Conservation (phyloP, 2,329 filamentous ascomycete species). For the Aspergillus sp. region DNA sequence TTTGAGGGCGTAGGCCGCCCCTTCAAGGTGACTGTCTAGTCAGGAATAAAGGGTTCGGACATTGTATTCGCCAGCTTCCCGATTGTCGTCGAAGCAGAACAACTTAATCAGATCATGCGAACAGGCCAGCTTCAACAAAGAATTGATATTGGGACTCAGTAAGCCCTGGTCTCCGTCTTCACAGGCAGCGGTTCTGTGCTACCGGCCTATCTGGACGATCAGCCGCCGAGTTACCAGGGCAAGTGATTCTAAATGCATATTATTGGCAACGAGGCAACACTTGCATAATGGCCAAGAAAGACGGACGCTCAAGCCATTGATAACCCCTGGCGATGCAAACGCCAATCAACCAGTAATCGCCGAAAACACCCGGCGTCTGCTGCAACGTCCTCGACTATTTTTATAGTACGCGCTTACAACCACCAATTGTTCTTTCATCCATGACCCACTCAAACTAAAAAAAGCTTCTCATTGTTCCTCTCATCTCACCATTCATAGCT, state of each 20-base stretch:
- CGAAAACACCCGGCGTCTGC: not conserved
- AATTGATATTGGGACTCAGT: not conserved
- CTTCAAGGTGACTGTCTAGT: constrained; percentile 34
- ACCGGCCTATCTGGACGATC: not conserved
- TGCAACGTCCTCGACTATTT: not conserved
- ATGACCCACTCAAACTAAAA: not conserved
- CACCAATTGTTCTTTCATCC: not conserved
- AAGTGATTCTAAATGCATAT: not conserved
- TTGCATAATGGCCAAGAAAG: not conserved
- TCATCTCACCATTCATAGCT: not conserved
- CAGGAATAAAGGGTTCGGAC: not conserved
- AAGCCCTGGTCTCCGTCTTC: not conserved
- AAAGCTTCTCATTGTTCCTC: not conserved
- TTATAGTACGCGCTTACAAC: not conserved
- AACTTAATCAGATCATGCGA: not conserved
- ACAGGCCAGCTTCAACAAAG: not conserved
- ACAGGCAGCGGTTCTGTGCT: not conserved
- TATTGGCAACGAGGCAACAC: not conserved
- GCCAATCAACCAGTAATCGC: not conserved
- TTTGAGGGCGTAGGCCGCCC: constrained; percentile 68
- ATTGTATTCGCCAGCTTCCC: not conserved
- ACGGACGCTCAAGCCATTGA: not conserved
- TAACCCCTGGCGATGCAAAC: not conserved
- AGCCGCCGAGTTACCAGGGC: not conserved
- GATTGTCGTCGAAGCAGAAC: not conserved